Evolutionary conservation across 1,284 basidiomycete species (phyloP), one percentile per base, ranked within the genome.

Genomic region (Melampsora americana): DNA sequence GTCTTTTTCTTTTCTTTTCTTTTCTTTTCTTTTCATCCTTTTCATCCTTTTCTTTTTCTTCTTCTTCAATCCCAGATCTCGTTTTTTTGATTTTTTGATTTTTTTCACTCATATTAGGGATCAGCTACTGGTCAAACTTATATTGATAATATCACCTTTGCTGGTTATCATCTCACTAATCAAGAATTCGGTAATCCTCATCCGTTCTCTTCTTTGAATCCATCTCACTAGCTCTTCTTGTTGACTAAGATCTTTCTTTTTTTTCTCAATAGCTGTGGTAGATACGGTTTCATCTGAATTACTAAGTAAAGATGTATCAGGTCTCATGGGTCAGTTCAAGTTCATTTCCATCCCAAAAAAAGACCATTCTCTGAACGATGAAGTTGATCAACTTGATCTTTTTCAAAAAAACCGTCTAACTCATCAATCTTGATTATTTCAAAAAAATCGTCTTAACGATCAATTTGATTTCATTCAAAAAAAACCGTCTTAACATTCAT

Each of bases 251-350:
- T 20, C 50, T 53, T 53, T 26, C 50, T 32, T 28, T 5, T 62
- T 46, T 48, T 39, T 56, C 53, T n/a, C 11, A 60, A 32, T 60
- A 73, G 72, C 65, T 42, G 72, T 74, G n/a, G 72, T 74, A 18
- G 79, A 80, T 53, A 78, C 81, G 7, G 80, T 85, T 5, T 80
- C 81, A 16, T 50, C 77, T 7, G 79, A 81, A 66, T 80, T 84
- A 20, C 78, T 85, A 44, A 79, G 80, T n/a, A 79, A 81, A 20
- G 83, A 84, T 20, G 81, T 83, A n/a, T 83, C 82, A 46, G 84
- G 84, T n/a, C 79, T 85, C 70, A 83, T 85, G 82, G 84, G 84
- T 79, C 78, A 66, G 81, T 69, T 11, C 5, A 0, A n/a, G n/a
- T n/a, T n/a, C n/a, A n/a, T n/a, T n/a, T n/a, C n/a, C n/a, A n/a